A percentile compares a stretch with the other conserved stretches of the same genome.
Conservation (phyloP, 495 filamentous ascomycete species). For the Penicillium pulvis region DNA sequence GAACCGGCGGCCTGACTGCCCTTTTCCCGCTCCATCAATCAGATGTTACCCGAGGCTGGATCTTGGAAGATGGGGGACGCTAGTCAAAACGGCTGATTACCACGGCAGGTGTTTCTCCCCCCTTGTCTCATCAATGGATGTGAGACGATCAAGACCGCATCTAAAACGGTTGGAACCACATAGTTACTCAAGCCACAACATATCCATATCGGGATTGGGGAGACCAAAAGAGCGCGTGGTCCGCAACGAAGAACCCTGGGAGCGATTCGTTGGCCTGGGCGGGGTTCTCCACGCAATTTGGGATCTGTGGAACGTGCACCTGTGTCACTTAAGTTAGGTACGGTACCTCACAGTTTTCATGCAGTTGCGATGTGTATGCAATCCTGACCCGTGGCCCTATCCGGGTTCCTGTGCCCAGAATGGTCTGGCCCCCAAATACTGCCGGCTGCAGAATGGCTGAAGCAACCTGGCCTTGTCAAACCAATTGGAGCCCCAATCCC, state of each 20-base stretch:
- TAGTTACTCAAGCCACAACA: constrained; percentile 7
- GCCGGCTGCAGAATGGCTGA: constrained; percentile 1
- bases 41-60: constrained; percentile 26
- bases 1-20: constrained; percentile 12
- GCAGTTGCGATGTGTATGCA: constrained; percentile 10
- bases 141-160: constrained; percentile 1
- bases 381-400: constrained; percentile 2
- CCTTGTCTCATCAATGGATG: neutral
- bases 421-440: constrained; percentile 6
- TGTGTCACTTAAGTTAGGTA: constrained; percentile 3
- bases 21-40: constrained; percentile 22
- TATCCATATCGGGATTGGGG: neutral
- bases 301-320: constrained; percentile 5
- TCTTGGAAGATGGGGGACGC: constrained; percentile 20
- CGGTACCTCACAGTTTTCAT: constrained; percentile 22
- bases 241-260: constrained; percentile 4
- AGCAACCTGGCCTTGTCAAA: constrained; percentile 14
- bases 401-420: constrained; percentile 4
- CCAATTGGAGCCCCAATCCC: constrained; percentile 17
- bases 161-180: constrained; percentile 13
- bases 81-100: constrained; percentile 20
- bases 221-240: constrained; percentile 3
- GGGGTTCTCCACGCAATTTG: constrained; percentile 8
- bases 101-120: constrained; percentile 3
- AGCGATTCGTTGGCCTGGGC: neutral